Conservation (phyloP, 352 stramenopile species). For the Phytophthora nicotianae region DNA sequence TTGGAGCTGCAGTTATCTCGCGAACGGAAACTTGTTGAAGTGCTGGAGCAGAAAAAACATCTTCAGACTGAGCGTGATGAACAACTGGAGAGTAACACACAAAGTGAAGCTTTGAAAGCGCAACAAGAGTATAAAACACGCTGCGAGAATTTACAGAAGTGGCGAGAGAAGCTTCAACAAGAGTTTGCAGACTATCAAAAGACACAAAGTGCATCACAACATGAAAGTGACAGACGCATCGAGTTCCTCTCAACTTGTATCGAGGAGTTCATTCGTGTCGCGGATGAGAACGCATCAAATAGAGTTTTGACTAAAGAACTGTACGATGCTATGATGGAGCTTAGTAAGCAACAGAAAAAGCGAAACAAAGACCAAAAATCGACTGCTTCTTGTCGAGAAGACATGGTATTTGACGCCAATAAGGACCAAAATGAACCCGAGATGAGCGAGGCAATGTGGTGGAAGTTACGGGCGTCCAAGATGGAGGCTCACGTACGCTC, state of each 20-base stretch:
- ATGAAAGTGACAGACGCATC: conserved; percentile 49
- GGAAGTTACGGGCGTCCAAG: conserved; percentile 38
- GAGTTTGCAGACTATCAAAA: conserved; percentile 47
- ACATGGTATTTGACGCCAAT: neutral
- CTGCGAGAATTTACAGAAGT: conserved; percentile 14
- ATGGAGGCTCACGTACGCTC: conserved; percentile 47
- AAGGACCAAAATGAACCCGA: neutral
- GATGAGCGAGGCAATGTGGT: conserved; percentile 24
- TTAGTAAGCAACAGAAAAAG: conserved; percentile 12
- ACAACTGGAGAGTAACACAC: conserved; percentile 17
- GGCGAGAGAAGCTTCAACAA: conserved; percentile 28
- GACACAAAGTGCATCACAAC: conserved; percentile 20
- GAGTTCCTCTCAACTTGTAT: conserved; percentile 52
- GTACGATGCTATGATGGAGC: conserved; percentile 43
- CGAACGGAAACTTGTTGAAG: conserved; percentile 31
- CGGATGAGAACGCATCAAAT: conserved; percentile 23
- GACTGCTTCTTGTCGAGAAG: neutral
- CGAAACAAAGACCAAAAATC: neutral
- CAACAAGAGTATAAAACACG: conserved; percentile 20
- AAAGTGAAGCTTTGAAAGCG: conserved; percentile 7
- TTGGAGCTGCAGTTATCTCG: conserved; percentile 34
- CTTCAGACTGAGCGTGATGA: conserved; percentile 20
- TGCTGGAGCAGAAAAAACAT: conserved; percentile 24
- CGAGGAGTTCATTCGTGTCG: conserved; percentile 41
- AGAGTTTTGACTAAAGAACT: conserved; percentile 39